Conservation (phyloP, 352 stramenopile genomes). For the Phytophthora pinifolia region DNA sequence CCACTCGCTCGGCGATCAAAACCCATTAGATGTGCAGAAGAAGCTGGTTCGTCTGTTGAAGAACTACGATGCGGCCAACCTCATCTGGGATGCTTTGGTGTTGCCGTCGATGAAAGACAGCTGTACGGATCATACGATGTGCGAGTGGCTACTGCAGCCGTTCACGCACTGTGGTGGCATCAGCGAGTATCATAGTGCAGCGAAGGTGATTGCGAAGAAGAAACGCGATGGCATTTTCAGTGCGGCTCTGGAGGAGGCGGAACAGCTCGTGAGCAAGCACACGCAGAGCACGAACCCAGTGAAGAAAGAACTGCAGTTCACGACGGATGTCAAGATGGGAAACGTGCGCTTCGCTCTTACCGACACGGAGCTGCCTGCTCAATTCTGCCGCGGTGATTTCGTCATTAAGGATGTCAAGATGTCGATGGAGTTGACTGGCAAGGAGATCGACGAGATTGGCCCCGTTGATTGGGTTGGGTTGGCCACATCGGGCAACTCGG, state of each 20-base stretch:
- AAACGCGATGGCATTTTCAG: conserved; percentile 69
- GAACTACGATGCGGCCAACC: conserved; percentile 67
- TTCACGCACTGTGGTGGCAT: conserved; percentile 69
- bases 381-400: conserved; percentile 64
- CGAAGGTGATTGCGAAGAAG: conserved; percentile 62
- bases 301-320: conserved; percentile 61
- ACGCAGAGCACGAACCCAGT: conserved; percentile 36
- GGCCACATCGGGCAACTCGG: conserved; percentile 52
- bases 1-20: conserved; percentile 38
- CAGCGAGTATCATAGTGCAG: conserved; percentile 69
- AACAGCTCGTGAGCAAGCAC: conserved; percentile 54
- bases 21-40: conserved; percentile 64
- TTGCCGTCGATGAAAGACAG: conserved; percentile 41
- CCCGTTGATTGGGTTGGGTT: conserved; percentile 54
- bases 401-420: conserved; percentile 63
- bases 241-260: conserved; percentile 48
- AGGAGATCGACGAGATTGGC: conserved; percentile 55
- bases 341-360: conserved; percentile 64
- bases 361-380: conserved; percentile 52
- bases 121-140: conserved; percentile 39
- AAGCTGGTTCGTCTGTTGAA: conserved; percentile 72
- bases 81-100: conserved; percentile 62
- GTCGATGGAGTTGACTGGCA: conserved; percentile 48
- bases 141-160: conserved; percentile 58
- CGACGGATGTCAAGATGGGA: conserved; percentile 63